Base-by-base conservation (phyloP, 352 stramenopile species). In the Phytophthora constricta region DNA sequence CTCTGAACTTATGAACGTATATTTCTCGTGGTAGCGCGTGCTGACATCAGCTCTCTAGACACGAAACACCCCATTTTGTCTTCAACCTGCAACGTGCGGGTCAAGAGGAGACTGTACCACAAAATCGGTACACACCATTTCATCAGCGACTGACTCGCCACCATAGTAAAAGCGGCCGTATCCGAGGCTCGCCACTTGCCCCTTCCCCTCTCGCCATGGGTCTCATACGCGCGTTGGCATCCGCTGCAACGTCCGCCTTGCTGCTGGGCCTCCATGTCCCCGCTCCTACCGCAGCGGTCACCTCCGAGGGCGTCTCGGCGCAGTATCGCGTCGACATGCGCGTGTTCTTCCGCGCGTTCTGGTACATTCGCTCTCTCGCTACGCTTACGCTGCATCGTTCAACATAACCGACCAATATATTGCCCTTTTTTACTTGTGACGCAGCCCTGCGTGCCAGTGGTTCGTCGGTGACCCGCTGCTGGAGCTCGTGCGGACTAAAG, bases 361-460 rank as follows among this genome's bases (percentile, higher is more conserved):
- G 84, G 84, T 93, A 55, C 48, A 65, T 56, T 27, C n/a, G n/a
- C 42, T 11, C 19, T 16, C 59, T 27, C 34, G 9, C 37, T 17
- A 19, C 28, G 28, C 22, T 19, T 46, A 28, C 49, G 7, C 9
- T 57, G 22, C 25, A 17, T 45, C 10, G n/a, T 56, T 5, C 7
- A 33, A 20, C n/a, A n/a, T 27, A 27, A 34, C 13, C 26, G 57
- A 14, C 20, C 66, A 34, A 71, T 23, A 31, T 33, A 52, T 54
- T 27, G 34, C 14, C 64, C 45, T 59, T 1, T 47, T 39, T 17
- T n/a, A 9, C 5, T 41, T 58, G 3, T 41, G 8, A n/a, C 49
- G 22, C 48, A 92, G 87, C 48, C 84, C 87, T 11, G 85, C 87
- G n/a, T 93, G 87, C 34, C 82, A 93, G 75, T 93, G 84, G 84